Evolutionary conservation across 257 asterid genomes (phyloP).

Genomic region (Scutellaria barbata): DNA sequence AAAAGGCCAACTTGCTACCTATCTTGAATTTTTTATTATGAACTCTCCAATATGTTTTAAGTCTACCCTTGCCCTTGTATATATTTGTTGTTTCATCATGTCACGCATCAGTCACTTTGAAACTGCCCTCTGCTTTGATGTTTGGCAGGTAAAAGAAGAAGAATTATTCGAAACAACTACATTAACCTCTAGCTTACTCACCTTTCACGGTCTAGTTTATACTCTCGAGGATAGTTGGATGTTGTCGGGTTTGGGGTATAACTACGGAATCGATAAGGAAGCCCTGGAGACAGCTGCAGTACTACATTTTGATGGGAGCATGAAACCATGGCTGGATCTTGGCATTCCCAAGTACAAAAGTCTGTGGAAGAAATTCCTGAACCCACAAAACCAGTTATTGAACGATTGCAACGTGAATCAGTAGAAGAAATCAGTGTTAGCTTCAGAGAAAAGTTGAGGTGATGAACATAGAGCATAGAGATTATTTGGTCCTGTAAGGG

Average conservation of each 20-base stretch:
- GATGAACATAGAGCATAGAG: slow-evolving; percentile 33
- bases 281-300: slow-evolving; percentile 63
- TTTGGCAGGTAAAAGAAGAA: slow-evolving; percentile 54
- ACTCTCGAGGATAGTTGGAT: slow-evolving; percentile 79
- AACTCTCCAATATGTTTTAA: too few species aligned
- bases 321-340: slow-evolving; percentile 99
- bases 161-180: slow-evolving; percentile 57
- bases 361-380: slow-evolving; percentile 75
- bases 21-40: too few species aligned
- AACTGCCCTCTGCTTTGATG: slow-evolving; percentile 25
- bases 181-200: slow-evolving; percentile 69
- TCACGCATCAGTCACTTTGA: slow-evolving; percentile 16
- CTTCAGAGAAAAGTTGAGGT: slow-evolving; percentile 38
- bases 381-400: slow-evolving; percentile 69
- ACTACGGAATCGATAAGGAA: slow-evolving; percentile 60
- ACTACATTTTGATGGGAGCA: slow-evolving; percentile 90
- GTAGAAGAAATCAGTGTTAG: slow-evolving; percentile 34
- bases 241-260: slow-evolving; percentile 83
- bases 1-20: too few species aligned
- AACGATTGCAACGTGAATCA: slow-evolving; percentile 87
- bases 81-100: slow-evolving; percentile 6
- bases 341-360: slow-evolving; percentile 79
- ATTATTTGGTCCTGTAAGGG: slow-evolving; percentile 16
- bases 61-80: neutral
- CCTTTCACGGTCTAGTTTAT: slow-evolving; percentile 71